phyloP scores from a whole-genome alignment of 208 protist species.

The Crithidia brevicula region DNA sequence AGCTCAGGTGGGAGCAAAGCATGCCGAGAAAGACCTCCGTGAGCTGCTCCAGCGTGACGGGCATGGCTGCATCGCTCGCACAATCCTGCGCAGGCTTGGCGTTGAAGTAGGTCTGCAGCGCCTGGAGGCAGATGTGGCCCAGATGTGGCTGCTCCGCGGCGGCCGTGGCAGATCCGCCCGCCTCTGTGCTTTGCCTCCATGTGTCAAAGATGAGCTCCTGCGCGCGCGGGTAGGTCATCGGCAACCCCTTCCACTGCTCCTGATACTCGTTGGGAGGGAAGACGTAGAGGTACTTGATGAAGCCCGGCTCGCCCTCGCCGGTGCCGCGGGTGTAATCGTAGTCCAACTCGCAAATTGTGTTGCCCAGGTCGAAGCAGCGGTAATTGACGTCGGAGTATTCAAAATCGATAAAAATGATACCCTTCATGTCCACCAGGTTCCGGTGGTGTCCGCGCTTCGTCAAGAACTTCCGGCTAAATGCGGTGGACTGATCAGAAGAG shows the following conservation, averaged over 20 bases:
- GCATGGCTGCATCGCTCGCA: slow-evolving; percentile 10
- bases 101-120: slow-evolving; percentile 40
- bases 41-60: slow-evolving; percentile 58
- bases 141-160: slow-evolving; percentile 19
- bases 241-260: slow-evolving; percentile 53
- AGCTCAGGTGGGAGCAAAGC: slow-evolving; percentile 76
- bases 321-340: slow-evolving; percentile 83
- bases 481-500: slow-evolving; percentile 50
- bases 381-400: slow-evolving; percentile 90
- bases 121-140: slow-evolving; percentile 39
- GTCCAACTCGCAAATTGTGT: slow-evolving; percentile 87
- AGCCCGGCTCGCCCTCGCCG: slow-evolving; percentile 68
- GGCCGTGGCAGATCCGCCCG: background rate
- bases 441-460: slow-evolving; percentile 62
- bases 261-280: slow-evolving; percentile 55
- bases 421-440: slow-evolving; percentile 79
- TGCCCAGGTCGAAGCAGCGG: slow-evolving; percentile 82
- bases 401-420: slow-evolving; percentile 86
- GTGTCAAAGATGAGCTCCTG: slow-evolving; percentile 71
- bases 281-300: slow-evolving; percentile 77
- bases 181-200: slow-evolving; percentile 39
- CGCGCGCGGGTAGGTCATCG: slow-evolving; percentile 74
- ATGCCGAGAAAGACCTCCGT: slow-evolving; percentile 79
- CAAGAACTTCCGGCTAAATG: slow-evolving; percentile 65
- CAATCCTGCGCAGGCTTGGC: background rate